Percentiles rank a stretch among this genome's conserved stretches.
phyloP scores from a whole-genome alignment of 2,329 filamentous ascomycete species.

The Ceratocystis alfenasii region DNA sequence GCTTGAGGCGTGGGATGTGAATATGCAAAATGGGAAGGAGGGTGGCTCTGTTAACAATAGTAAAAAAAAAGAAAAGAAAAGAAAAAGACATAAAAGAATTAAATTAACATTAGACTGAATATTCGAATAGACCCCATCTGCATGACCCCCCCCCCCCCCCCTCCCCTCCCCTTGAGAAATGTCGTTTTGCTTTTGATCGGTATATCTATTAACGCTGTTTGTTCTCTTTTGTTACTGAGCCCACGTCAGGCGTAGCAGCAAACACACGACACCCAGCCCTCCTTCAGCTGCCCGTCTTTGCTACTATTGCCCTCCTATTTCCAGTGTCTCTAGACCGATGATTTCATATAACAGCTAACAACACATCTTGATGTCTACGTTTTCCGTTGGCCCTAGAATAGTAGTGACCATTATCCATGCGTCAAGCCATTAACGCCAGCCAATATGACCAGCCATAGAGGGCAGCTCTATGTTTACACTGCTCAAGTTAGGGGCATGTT shows the following conservation, averaged over 20 bases:
- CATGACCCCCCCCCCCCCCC: background rate
- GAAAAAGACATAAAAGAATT: background rate
- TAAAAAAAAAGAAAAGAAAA: background rate
- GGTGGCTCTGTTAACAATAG: background rate
- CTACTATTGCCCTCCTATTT: background rate
- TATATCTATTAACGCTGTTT: background rate
- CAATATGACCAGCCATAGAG: background rate
- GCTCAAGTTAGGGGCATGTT: background rate
- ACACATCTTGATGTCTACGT: background rate
- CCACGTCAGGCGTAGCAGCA: background rate
- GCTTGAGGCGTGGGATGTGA: background rate
- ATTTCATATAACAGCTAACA: background rate
- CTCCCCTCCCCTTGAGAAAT: background rate
- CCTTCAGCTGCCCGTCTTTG: background rate
- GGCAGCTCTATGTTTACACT: background rate
- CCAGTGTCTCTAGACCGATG: background rate
- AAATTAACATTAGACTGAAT: background rate
- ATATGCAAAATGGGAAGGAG: background rate
- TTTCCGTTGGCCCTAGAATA: background rate
- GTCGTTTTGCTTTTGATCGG: background rate
- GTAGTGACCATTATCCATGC: background rate
- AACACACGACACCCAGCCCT: background rate
- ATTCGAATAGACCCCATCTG: background rate
- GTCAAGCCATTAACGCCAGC: background rate
- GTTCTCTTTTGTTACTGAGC: background rate